Base-by-base conservation (phyloP, 345 rosid species). In the Gossypium anomalum region DNA sequence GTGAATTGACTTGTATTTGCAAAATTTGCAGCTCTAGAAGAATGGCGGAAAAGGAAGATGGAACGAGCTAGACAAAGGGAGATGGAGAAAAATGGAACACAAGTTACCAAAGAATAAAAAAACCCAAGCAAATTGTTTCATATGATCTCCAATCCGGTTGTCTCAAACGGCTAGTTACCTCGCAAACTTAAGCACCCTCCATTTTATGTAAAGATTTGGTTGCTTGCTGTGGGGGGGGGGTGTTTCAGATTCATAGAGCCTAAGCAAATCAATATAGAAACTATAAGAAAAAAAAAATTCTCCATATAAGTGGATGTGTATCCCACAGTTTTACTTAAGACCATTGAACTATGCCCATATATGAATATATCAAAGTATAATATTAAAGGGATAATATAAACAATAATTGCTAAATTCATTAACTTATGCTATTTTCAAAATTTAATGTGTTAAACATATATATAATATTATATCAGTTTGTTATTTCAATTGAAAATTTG, bases 41-140 rank as follows among this genome's bases (percentile, higher is more conserved):
- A 92, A 78, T 94, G 98, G 97, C 87, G 94, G 19, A 92, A 88
- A 80, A 81, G 94, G 78, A 94, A 90, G 85, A 92, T 94, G 90
- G 96, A 92, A 65, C 83, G 96, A 67, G 97, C 96, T 1, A 87
- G 92, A 81, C 89, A 76, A 70, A 86, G 94, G 15, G 83, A 84
- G 75, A 79, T 82, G 77, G 97, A 77, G 81, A 94, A 81, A 79
- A 89, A 87, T 58, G 94, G 90, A 74, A 83, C 88, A 10, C 0
- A 9, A 44, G 70, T 45, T 5, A 43, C 80, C 29, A 56, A 19
- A 55, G 60, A 19, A 7, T 56, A 56, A 56, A 53, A 12, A 49
- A 14, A 11, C 17, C 3, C 12, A 12, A 49, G 17, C 15, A 3
- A 12, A 14, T 34, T 34, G 38, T 7, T 19, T 22, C 59, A 19